phyloP scores from a whole-genome alignment of 2,329 filamentous ascomycete genomes.

The Pseudogymnoascus pannorum region DNA sequence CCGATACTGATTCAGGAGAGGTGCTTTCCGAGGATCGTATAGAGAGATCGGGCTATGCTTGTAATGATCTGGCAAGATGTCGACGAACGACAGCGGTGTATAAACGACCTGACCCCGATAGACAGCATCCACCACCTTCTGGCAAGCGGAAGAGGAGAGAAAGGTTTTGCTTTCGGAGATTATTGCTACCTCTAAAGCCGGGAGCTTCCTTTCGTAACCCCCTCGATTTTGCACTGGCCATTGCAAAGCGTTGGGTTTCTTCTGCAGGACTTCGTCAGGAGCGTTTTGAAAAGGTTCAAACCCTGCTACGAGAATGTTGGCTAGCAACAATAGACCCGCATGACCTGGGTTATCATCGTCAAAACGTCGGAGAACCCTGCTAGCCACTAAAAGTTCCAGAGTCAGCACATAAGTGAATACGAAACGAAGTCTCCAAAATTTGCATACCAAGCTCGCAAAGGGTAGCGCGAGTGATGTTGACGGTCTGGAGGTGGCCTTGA shows the following conservation, averaged over 20 bases:
- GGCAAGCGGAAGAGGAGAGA: constrained; percentile 67
- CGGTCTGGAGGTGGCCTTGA: constrained; percentile 70
- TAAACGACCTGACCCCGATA: constrained; percentile 76
- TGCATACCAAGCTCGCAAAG: constrained; percentile 54
- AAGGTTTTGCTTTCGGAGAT: constrained; percentile 75
- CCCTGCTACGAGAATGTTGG: constrained; percentile 73
- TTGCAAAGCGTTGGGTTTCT: constrained; percentile 38
- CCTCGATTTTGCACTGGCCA: constrained; percentile 39
- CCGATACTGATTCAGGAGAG: constrained; percentile 76
- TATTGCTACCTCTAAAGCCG: constrained; percentile 76
- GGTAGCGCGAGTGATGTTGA: constrained; percentile 68
- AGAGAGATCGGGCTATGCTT: constrained; percentile 76
- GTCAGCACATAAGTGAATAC: background rate
- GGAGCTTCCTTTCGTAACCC: constrained; percentile 46
- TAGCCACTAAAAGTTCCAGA: constrained; percentile 53
- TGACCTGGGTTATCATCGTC: constrained; percentile 69
- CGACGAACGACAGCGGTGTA: constrained; percentile 72
- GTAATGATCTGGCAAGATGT: constrained; percentile 80
- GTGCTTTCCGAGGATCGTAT: constrained; percentile 69
- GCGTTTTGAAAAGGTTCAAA: constrained; percentile 84
- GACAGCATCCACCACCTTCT: constrained; percentile 75
- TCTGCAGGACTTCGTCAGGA: constrained; percentile 55
- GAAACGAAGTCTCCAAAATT: background rate
- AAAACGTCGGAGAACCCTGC: constrained; percentile 68
- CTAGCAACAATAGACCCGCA: constrained; percentile 63